Percentiles rank a stretch among this genome's conserved stretches.
These are phyloP conservation scores for Blepharisma stoltei DNA, from an alignment of 73 alveolate genomes.

Conservation along the genomic window DNA sequence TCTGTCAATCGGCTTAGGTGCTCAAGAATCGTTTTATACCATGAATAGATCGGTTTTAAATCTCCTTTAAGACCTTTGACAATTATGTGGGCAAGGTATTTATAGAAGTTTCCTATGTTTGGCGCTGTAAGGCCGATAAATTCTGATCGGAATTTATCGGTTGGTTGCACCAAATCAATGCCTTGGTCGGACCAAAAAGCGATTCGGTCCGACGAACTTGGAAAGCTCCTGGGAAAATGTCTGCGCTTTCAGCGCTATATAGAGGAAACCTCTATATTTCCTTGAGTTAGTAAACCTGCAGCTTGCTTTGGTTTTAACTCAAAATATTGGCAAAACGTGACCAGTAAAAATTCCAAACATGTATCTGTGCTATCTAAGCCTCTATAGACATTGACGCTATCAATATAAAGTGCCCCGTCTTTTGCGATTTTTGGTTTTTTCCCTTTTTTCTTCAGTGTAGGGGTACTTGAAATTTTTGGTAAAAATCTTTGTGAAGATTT, in stretches of 20 bases:
- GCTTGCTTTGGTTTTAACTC: constrained; percentile 83
- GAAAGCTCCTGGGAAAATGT: no score
- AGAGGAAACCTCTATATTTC: no score
- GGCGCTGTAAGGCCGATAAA: no score
- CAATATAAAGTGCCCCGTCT: constrained; percentile 40
- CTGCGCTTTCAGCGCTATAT: no score
- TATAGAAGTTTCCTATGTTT: no score
- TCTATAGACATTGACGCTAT: not conserved
- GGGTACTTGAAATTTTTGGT: not conserved
- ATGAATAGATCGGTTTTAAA: constrained; percentile 58
- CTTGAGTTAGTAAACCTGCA: constrained; percentile 87
- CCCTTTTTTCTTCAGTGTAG: not conserved
- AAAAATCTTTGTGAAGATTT: not conserved
- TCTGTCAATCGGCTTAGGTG: constrained; percentile 58
- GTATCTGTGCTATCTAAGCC: constrained; percentile 15
- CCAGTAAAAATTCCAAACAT: constrained; percentile 75
- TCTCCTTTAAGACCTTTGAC: constrained; percentile 89
- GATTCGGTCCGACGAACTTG: no score
- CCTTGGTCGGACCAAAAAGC: no score
- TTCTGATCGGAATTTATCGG: no score
- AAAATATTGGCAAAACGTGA: constrained; percentile 72
- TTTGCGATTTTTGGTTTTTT: constrained; percentile 34
- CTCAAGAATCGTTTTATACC: constrained; percentile 65
- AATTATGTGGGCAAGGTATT: constrained; percentile 78
- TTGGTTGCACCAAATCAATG: no score